Conservation (phyloP, 1,139 yeast species). For the Yamadazyma diddensiae region DNA sequence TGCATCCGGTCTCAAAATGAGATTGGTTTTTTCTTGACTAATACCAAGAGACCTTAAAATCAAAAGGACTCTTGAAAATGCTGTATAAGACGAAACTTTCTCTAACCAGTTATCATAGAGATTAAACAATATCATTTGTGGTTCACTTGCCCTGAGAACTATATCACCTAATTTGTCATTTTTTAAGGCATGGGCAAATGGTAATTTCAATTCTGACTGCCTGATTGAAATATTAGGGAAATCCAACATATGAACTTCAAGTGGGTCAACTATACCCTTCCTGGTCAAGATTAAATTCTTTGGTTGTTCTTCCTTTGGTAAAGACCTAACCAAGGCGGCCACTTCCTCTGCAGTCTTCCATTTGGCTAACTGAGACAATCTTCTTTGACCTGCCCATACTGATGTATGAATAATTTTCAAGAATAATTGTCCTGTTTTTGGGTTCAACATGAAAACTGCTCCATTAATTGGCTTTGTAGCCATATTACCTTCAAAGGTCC, state of each 20-base stretch:
- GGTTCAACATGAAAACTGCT: constrained; percentile 84
- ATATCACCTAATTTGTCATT: constrained; percentile 78
- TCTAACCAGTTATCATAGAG: constrained; percentile 94
- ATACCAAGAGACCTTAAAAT: constrained; percentile 78
- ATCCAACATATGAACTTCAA: constrained; percentile 95
- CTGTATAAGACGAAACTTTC: constrained; percentile 82
- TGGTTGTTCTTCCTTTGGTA: constrained; percentile 94
- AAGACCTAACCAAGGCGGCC: constrained; percentile 81
- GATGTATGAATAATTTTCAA: constrained; percentile 89
- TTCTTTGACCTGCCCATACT: constrained; percentile 96
- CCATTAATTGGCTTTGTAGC: constrained; percentile 95
- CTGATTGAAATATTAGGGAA: constrained; percentile 90
- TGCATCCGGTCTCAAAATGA: constrained; percentile 74
- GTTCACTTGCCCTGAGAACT: constrained; percentile 84
- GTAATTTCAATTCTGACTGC: constrained; percentile 84
- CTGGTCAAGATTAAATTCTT: constrained; percentile 87
- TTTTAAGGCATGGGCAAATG: constrained; percentile 84
- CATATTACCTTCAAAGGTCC: constrained; percentile 89
- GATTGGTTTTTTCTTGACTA: constrained; percentile 71
- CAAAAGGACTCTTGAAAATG: constrained; percentile 83
- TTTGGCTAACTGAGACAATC: constrained; percentile 89
- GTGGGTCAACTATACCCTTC: constrained; percentile 89
- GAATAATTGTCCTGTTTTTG: constrained; percentile 84
- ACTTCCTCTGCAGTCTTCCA: constrained; percentile 99
- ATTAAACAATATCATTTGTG: constrained; percentile 88